Conservation (phyloP, 164 flowering plant genomes). For the Stephania japonica region DNA sequence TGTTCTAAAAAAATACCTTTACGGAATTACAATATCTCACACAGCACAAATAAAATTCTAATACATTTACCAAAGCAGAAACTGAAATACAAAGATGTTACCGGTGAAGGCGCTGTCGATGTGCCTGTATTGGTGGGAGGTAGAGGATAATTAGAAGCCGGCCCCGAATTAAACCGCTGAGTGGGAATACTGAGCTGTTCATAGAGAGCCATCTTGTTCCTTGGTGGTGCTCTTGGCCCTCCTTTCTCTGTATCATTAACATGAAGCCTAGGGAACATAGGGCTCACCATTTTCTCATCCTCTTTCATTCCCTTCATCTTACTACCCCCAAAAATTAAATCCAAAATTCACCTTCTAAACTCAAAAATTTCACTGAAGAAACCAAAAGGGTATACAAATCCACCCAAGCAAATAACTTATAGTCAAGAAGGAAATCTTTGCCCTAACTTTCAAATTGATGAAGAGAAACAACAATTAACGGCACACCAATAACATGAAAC, state of each 20-base stretch:
- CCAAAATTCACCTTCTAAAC: not conserved
- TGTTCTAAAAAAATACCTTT: no score
- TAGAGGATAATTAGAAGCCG: slow-evolving; percentile 22
- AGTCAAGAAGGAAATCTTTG: not conserved
- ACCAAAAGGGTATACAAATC: not conserved
- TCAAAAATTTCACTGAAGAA: not conserved
- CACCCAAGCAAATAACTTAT: not conserved
- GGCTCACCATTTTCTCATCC: slow-evolving; percentile 37
- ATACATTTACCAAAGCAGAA: not conserved
- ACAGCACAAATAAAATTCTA: no score
- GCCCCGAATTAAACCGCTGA: slow-evolving; percentile 42
- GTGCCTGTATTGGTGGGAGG: slow-evolving; percentile 25
- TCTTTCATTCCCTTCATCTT: slow-evolving; percentile 51
- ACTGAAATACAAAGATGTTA: slow-evolving; percentile 11
- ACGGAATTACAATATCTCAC: no score
- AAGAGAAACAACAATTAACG: not conserved
- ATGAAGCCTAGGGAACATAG: slow-evolving; percentile 85
- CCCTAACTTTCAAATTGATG: not conserved
- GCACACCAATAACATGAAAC: not conserved
- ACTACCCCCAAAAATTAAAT: not conserved
- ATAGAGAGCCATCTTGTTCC: slow-evolving; percentile 91
- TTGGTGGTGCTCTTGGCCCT: slow-evolving; percentile 89
- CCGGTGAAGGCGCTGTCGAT: slow-evolving; percentile 40
- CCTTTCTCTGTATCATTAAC: slow-evolving; percentile 82
- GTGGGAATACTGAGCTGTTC: slow-evolving; percentile 77